These are phyloP conservation scores for Mallotus repandus DNA, from an alignment of 441 rosid genomes.

Conservation along the genomic window DNA sequence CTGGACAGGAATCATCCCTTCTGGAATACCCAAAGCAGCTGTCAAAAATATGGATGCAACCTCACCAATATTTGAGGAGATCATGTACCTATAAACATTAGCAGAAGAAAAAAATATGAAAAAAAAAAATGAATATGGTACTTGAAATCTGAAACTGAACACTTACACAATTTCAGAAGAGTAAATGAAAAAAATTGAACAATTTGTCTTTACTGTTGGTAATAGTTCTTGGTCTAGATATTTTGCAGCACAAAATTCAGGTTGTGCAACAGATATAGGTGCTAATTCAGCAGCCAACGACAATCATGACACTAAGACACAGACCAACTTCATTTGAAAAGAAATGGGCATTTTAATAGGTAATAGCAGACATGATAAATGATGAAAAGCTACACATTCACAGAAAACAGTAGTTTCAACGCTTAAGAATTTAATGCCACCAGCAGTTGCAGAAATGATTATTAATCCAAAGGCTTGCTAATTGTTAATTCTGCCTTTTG, in stretches of 20 bases:
- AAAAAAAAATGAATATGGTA: background rate
- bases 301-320: background rate
- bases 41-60: constrained; percentile 93
- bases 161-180: no score
- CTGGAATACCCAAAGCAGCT: constrained; percentile 96
- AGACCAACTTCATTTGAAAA: background rate
- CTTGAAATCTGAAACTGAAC: background rate
- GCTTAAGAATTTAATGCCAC: background rate
- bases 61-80: constrained; percentile 96
- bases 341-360: background rate
- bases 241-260: background rate
- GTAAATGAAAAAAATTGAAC: no score
- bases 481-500: background rate
- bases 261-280: no score
- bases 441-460: no score
- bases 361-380: background rate
- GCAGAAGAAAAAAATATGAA: background rate
- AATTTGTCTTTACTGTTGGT: no score
- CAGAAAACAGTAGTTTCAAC: background rate
- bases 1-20: constrained; percentile 96
- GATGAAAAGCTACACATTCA: background rate
- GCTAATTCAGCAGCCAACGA: background rate
- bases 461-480: no score
- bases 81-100: constrained; percentile 74
- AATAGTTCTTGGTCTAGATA: no score